Evolutionary conservation across 257 asterid species (phyloP), one percentile per base, ranked within the genome.

Genomic region (Leptodermis oblonga): DNA sequence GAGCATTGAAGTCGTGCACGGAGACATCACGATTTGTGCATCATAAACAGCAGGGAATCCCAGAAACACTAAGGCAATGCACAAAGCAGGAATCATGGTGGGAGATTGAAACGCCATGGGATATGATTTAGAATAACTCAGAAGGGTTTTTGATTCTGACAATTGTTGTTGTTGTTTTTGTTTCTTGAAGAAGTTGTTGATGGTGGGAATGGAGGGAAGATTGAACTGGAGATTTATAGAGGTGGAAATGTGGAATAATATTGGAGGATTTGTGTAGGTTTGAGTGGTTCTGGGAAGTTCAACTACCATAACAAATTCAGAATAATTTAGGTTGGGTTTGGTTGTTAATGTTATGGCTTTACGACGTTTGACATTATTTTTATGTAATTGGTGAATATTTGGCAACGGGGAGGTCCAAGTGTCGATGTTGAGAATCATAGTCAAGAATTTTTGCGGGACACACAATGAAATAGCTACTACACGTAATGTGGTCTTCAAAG

Each of bases 1-100:
- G 11, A 90, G 75, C 95, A 86, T 88, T 12, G 97, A 76, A 46
- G 86, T 81, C 3, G 90, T 79, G 84, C 97, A 90, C 1, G 77
- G 67, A 34, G 74, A 48, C 61, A 13, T 77, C 65, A 76, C 17
- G 33, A 77, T 33, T 36, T 76, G 88, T 22, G 78, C 83, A 25
- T 69, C 13, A n/a, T n/a, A n/a, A n/a, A n/a, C n/a, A 3, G 69
- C 75, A 45, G 81, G 80, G 8, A 56, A 42, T 46, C 55, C 31
- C 37, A 76, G 66, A 2, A 66, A 28, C 37, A 82, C 33, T 15
- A 58, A 49, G 18, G 82, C 70, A 28, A 67, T 49, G 0, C 76
- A 65, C 2, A 81, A 69, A 63, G 63, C 52, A 1, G 59, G 48
- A 49, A 74, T 1, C 26, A 74, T 1, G n/a, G n/a, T n/a, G n/a